phyloP scores from a whole-genome alignment of 176 grass and related monocot species.

The Oryza glumipatula region DNA sequence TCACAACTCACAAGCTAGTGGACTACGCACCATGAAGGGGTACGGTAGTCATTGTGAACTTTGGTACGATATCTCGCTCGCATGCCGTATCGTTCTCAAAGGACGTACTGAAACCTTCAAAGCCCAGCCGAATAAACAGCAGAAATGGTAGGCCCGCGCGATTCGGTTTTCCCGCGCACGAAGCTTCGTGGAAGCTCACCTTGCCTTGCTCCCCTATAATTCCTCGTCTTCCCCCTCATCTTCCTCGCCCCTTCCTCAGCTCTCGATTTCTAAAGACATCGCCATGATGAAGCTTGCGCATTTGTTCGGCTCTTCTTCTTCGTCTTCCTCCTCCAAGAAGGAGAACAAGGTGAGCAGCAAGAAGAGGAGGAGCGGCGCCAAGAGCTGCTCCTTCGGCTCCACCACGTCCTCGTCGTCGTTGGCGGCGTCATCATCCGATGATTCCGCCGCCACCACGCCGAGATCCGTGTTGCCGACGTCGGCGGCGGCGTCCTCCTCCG shows the following conservation, averaged over 20 bases:
- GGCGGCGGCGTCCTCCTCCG: neutral
- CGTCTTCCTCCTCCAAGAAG: slow-evolving; percentile 13
- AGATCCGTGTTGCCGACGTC: slow-evolving; percentile 29
- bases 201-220: neutral
- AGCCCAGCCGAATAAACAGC: neutral
- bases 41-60: neutral
- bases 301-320: slow-evolving; percentile 35
- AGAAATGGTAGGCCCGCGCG: neutral
- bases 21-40: neutral
- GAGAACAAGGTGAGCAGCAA: neutral
- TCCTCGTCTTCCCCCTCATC: slow-evolving; percentile 6
- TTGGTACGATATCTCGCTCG: neutral
- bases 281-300: slow-evolving; percentile 38
- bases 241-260: neutral
- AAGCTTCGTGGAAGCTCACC: slow-evolving; percentile 60
- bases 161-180: slow-evolving; percentile 42
- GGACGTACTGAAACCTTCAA: slow-evolving; percentile 18
- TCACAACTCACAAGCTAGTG: no score
- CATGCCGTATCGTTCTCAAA: neutral
- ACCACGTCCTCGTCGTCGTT: slow-evolving; percentile 9
- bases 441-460: neutral
- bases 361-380: neutral
- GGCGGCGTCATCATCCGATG: slow-evolving; percentile 1
- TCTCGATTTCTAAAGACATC: neutral
- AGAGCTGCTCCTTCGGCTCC: slow-evolving; percentile 41